Evolutionary conservation across 208 protist species (phyloP).

Genomic region (Leishmania aethiopica): DNA sequence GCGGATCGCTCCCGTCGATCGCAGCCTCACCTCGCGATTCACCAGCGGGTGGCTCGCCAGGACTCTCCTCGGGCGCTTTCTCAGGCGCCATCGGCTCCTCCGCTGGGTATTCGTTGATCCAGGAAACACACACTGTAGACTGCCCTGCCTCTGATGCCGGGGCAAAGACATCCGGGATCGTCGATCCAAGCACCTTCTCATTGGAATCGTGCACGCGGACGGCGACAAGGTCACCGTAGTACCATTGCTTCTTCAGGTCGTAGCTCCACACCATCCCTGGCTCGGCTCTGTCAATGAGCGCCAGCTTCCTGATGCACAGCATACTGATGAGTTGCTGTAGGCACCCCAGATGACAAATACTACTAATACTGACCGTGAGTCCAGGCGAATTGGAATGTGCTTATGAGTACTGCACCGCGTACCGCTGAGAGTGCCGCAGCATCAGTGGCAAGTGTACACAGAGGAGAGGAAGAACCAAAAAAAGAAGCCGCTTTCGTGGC

Average conservation of each 20-base stretch:
- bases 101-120: constrained; percentile 35
- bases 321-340: constrained; percentile 10
- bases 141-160: constrained; percentile 9
- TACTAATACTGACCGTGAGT: not conserved
- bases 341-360: not conserved
- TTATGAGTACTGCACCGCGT: not conserved
- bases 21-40: not conserved
- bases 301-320: constrained; percentile 49
- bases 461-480: not conserved
- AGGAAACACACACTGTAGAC: constrained; percentile 36
- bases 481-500: not conserved
- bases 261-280: constrained; percentile 36
- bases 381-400: not conserved
- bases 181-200: constrained; percentile 47
- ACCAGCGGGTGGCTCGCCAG: too few species aligned
- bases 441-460: not conserved
- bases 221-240: constrained; percentile 34
- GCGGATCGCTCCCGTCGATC: not conserved
- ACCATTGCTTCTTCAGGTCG: constrained; percentile 51
- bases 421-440: not conserved
- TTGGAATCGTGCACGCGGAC: constrained; percentile 44
- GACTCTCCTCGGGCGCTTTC: not conserved
- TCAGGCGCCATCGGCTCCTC: constrained; percentile 6
- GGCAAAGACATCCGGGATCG: constrained; percentile 39
- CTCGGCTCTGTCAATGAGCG: constrained; percentile 54